Conservation (phyloP, 108 stramenopile species). For the Skeletonema grethae region DNA sequence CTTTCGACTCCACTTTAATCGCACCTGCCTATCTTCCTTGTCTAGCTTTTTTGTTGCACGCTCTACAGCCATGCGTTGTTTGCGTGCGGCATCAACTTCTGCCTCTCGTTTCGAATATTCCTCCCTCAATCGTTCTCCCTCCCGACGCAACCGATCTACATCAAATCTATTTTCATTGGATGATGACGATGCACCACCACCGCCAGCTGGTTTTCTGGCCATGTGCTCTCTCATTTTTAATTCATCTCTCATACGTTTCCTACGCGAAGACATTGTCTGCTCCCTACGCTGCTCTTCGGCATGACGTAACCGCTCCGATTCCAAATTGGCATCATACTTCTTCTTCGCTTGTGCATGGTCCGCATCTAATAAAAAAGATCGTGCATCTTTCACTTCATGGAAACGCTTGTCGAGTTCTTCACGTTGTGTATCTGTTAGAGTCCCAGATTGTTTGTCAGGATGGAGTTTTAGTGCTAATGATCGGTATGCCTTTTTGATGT, state of each 20-base stretch:
- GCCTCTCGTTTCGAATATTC: conserved; percentile 63
- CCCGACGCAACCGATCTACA: conserved; percentile 64
- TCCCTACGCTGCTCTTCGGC: conserved; percentile 67
- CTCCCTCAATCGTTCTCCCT: conserved; percentile 61
- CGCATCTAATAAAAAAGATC: conserved; percentile 63
- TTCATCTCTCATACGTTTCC: conserved; percentile 77
- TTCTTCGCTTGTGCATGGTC: conserved; percentile 57
- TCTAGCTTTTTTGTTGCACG: conserved; percentile 33
- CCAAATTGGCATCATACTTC: conserved; percentile 66
- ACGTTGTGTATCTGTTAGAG: conserved; percentile 34
- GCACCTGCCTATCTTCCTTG: conserved; percentile 69
- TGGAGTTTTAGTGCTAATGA: conserved; percentile 78
- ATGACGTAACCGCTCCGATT: conserved; percentile 57
- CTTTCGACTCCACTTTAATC: conserved; percentile 86
- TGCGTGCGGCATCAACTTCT: conserved; percentile 41
- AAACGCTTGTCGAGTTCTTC: conserved; percentile 43
- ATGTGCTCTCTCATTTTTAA: conserved; percentile 59
- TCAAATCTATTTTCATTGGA: conserved; percentile 41
- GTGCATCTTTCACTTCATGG: conserved; percentile 68
- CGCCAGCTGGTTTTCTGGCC: conserved; percentile 16
- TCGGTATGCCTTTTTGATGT: conserved; percentile 81
- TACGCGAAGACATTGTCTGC: conserved; percentile 60
- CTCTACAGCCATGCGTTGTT: conserved; percentile 26
- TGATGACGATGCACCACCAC: background rate
- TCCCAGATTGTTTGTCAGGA: conserved; percentile 89